A percentile compares a stretch with the other conserved stretches of the same genome.
Conservation (phyloP, 192 early-diverging fungal species). For the Geranomyces variabilis region DNA sequence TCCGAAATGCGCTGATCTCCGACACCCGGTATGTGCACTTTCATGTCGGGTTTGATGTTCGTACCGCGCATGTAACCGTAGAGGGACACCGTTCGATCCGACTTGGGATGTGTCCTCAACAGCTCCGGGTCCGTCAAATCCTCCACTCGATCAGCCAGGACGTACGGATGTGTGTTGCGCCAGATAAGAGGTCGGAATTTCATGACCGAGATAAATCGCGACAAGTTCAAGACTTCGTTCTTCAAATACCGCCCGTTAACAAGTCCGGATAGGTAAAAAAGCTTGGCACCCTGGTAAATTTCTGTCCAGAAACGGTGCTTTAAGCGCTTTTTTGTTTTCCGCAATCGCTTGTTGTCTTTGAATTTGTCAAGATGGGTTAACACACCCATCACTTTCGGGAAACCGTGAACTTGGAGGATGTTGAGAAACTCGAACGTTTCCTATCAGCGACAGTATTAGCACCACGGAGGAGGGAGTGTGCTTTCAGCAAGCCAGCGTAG, state of each 20-base stretch:
- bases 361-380: constrained; percentile 96
- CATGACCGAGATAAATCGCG: constrained; percentile 97
- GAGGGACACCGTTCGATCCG: constrained; percentile 88
- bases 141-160: constrained; percentile 95
- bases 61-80: constrained; percentile 97
- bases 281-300: constrained; percentile 98
- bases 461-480: too few species aligned
- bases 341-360: constrained; percentile 88
- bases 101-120: constrained; percentile 77
- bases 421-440: constrained; percentile 99
- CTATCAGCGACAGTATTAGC: constrained; percentile 26
- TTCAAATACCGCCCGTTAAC: constrained; percentile 94
- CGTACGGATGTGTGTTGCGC: constrained; percentile 97
- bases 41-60: constrained; percentile 83
- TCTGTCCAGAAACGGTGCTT: constrained; percentile 99
- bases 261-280: constrained; percentile 96
- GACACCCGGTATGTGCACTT: constrained; percentile 94
- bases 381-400: constrained; percentile 97
- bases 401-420: constrained; percentile 94
- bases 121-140: constrained; percentile 93
- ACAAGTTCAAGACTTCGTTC: constrained; percentile 91
- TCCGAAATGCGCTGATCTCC: constrained; percentile 83
- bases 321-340: constrained; percentile 86
- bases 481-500: neutral
- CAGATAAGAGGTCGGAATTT: constrained; percentile 96